A percentile compares a stretch with the other conserved stretches of the same genome.
phyloP scores from a whole-genome alignment of 768 basidiomycete genomes.

The Podaxis sp. region DNA sequence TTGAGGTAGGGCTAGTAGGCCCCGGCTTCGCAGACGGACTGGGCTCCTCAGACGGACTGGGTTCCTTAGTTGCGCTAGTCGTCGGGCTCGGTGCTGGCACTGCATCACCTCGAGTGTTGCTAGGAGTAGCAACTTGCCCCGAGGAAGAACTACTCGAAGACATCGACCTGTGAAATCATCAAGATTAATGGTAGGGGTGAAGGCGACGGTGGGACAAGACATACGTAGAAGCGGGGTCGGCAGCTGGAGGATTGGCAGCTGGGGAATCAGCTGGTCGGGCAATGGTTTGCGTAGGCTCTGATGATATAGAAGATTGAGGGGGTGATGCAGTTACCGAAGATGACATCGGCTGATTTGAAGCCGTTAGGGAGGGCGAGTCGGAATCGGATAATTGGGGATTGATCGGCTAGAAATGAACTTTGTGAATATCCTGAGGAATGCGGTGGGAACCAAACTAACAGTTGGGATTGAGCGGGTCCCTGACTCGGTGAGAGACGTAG shows the following conservation, averaged over 20 bases:
- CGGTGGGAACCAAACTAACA: neutral
- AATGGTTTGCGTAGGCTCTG: neutral
- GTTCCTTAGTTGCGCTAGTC: neutral
- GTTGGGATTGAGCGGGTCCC: neutral
- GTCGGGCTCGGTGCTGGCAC: neutral
- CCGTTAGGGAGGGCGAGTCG: neutral
- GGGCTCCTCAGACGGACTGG: neutral
- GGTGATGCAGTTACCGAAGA: constrained; percentile 8
- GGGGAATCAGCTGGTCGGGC: neutral
- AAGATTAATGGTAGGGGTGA: neutral
- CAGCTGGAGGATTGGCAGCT: neutral
- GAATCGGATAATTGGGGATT: constrained; percentile 10
- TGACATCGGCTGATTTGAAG: constrained; percentile 9
- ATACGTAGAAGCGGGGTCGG: neutral
- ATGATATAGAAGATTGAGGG: constrained; percentile 9
- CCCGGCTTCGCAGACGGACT: neutral
- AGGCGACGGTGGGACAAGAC: neutral
- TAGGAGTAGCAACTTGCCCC: neutral
- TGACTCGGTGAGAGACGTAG: neutral
- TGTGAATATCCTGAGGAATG: neutral
- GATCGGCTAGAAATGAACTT: constrained; percentile 1
- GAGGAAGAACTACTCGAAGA: neutral
- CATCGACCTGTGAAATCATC: constrained; percentile 8
- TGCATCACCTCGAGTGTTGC: neutral
- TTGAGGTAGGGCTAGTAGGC: neutral